These are phyloP conservation scores for Nematocida homosporus DNA, from an alignment of 371 early-diverging fungal genomes.

Conservation along the genomic window DNA sequence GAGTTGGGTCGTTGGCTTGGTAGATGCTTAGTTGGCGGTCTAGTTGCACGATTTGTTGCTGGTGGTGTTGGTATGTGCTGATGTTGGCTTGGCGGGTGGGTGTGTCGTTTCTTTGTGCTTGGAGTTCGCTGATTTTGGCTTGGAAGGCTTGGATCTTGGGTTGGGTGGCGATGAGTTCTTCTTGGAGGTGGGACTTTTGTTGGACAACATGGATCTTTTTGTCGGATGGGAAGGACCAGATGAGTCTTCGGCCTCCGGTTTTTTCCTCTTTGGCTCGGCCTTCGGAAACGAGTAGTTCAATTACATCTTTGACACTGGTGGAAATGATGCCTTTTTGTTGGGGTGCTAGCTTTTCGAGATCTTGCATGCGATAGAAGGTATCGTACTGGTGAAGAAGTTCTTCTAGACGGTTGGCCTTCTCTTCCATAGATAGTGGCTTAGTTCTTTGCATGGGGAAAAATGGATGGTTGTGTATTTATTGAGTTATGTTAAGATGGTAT, in stretches of 20 bases:
- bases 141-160: not conserved
- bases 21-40: constrained; percentile 15
- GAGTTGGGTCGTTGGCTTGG: constrained; percentile 43
- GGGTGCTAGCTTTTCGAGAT: constrained; percentile 79
- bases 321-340: constrained; percentile 78
- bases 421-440: constrained; percentile 49
- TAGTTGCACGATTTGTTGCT: constrained; percentile 20
- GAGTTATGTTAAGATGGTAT: too few relatives aligned
- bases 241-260: constrained; percentile 81
- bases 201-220: constrained; percentile 58
- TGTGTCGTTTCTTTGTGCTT: constrained; percentile 46
- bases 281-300: constrained; percentile 82
- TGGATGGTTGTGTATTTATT: too few relatives aligned
- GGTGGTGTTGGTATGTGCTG: constrained; percentile 43
- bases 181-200: constrained; percentile 37
- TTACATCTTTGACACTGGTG: constrained; percentile 80
- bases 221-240: constrained; percentile 81
- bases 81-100: constrained; percentile 68
- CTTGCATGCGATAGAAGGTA: constrained; percentile 69
- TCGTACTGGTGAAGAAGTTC: constrained; percentile 13
- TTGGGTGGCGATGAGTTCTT: constrained; percentile 8
- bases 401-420: constrained; percentile 34
- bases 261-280: constrained; percentile 78
- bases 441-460: constrained; percentile 46
- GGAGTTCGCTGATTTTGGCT: constrained; percentile 15